Evolutionary conservation across 176 grass and related monocot species (phyloP).

Genomic region (Aegilops sharonensis): DNA sequence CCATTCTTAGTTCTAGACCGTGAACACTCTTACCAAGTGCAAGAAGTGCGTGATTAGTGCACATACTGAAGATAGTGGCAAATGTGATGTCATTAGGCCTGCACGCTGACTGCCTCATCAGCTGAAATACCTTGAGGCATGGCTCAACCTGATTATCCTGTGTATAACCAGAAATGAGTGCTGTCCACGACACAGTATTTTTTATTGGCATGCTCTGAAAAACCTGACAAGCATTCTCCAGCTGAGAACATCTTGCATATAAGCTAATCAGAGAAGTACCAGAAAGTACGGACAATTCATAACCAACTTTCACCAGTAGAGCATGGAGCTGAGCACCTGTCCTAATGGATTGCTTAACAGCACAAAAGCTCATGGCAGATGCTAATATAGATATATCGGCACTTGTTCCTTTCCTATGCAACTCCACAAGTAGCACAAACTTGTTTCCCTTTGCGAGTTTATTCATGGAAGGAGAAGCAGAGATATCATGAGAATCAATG

Average conservation of each 20-base stretch:
- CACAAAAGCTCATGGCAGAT: slow-evolving; percentile 41
- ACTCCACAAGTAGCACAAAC: slow-evolving; percentile 40
- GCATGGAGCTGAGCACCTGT: slow-evolving; percentile 54
- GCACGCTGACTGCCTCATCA: slow-evolving; percentile 43
- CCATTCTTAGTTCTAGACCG: slow-evolving; percentile 51
- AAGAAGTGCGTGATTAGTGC: slow-evolving; percentile 47
- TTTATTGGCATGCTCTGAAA: slow-evolving; percentile 44
- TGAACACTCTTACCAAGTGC: slow-evolving; percentile 60
- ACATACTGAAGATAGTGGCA: slow-evolving; percentile 45
- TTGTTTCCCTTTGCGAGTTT: slow-evolving; percentile 22
- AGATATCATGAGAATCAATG: neutral
- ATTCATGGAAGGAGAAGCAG: neutral
- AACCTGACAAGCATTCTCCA: slow-evolving; percentile 39
- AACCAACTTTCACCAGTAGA: slow-evolving; percentile 46
- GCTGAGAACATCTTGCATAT: slow-evolving; percentile 39
- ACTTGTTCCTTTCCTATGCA: slow-evolving; percentile 27
- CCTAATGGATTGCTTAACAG: slow-evolving; percentile 17
- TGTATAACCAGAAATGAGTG: slow-evolving; percentile 58
- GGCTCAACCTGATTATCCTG: slow-evolving; percentile 37
- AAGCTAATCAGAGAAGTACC: slow-evolving; percentile 62
- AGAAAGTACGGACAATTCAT: slow-evolving; percentile 14
- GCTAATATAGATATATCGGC: slow-evolving; percentile 44
- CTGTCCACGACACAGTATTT: slow-evolving; percentile 62
- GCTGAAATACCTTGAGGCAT: slow-evolving; percentile 39
- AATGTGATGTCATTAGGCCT: slow-evolving; percentile 69